Conservation (phyloP, 148 eudicot genomes). For the Arctostaphylos glauca region DNA sequence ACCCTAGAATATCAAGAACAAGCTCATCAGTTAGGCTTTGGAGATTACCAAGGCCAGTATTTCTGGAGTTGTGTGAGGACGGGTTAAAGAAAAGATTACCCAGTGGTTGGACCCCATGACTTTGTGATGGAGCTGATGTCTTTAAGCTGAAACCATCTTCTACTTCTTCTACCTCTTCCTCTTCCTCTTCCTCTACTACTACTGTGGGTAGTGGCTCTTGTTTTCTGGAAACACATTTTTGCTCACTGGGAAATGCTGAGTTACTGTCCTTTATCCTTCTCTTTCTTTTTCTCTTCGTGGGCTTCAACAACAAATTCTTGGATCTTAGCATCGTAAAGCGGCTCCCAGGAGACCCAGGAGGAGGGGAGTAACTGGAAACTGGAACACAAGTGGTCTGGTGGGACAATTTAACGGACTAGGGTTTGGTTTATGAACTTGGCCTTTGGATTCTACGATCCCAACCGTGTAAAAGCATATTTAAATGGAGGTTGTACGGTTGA, state of each 20-base stretch:
- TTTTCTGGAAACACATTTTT: conserved; percentile 5
- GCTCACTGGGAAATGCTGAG: not conserved
- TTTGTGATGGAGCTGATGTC: conserved; percentile 44
- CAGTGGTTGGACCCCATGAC: conserved; percentile 76
- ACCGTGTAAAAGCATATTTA: no score
- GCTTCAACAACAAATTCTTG: conserved; percentile 35
- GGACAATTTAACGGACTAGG: no score
- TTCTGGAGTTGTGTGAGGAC: conserved; percentile 60
- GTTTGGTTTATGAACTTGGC: no score
- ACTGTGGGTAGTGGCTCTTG: not conserved
- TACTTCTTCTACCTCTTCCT: conserved; percentile 38
- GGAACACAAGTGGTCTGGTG: no score
- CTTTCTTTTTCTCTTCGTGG: conserved; percentile 23
- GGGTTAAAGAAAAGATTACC: conserved; percentile 74
- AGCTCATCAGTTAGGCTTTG: conserved; percentile 74
- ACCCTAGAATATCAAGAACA: conserved; percentile 76
- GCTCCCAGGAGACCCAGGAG: not conserved
- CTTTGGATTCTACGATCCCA: no score
- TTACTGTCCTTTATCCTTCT: conserved; percentile 4
- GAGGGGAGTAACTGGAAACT: no score
- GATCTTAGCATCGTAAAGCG: conserved; percentile 38
- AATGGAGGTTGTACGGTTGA: no score
- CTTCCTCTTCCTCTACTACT: conserved; percentile 27
- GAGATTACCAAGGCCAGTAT: conserved; percentile 72
- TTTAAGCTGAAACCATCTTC: conserved; percentile 59